Base-by-base conservation (phyloP, 1,284 basidiomycete species). In the Abortiporus biennis region DNA sequence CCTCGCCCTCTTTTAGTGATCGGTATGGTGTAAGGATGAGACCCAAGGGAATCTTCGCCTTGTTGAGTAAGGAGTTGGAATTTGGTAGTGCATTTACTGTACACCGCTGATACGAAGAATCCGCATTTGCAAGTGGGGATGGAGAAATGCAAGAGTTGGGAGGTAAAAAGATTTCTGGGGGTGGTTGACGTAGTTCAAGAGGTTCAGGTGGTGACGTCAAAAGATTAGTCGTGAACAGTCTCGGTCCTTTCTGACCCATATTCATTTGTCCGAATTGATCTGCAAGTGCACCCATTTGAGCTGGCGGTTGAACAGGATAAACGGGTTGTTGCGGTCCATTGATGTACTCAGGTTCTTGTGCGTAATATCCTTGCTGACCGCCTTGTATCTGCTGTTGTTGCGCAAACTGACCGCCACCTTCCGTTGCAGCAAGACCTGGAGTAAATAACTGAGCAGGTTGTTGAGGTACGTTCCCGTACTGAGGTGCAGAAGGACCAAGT, bases 1-100 rank as follows among this genome's bases (percentile, higher is more conserved):
- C 79, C 37, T 92, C 85, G 17, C 81, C 85, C 44, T 78, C 78
- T 47, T 78, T 77, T 47, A 92, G 65, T 1, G 87, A 85, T 33
- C 94, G 83, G 66, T 98, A 95, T 0, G 96, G 96, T 0, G 92
- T 92, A 54, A 98, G 74, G 46, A 99, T 72, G 47, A 99, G 75
- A 1, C 86, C 92, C 36, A 99, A 74, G 2, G 96, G 96, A 41
- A 99, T 72, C 67, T 97, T 98, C 21, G 88, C 83, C 71, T 99
- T 99, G 66, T 74, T 80, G 46, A 99, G 72, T 5, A 99, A 76
- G 11, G 89, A 88, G 49, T 87, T 81, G 15, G 92, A 92, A n/a
- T 90, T 94, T 2, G 96, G 96, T 49, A 99, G 80, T 9, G 91
- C 83, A 57, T 96, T 94, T 48, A 99, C 64, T 1, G 96, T 99